These are phyloP conservation scores for Cryphonectria parasitica DNA, from an alignment of 2,329 filamentous ascomycete species.

Conservation along the genomic window DNA sequence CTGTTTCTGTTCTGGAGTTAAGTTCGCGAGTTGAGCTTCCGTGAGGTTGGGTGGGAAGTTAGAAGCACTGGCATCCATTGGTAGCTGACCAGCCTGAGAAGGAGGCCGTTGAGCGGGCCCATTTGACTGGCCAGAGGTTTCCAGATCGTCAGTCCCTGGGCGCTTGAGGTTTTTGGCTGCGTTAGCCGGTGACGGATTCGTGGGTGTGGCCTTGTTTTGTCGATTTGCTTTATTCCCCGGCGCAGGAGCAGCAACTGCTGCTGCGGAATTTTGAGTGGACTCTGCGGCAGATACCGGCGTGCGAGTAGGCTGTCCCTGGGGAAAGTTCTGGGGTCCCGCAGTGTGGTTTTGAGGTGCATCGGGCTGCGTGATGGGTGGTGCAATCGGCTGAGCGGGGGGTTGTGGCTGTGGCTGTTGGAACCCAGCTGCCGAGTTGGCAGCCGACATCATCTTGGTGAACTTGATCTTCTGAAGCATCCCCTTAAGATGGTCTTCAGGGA, in stretches of 20 bases:
- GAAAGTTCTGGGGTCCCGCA: constrained; percentile 28
- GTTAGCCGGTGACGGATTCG: constrained; percentile 44
- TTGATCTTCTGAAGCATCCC: constrained; percentile 31
- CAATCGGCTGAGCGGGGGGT: constrained; percentile 19
- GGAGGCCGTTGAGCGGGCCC: constrained; percentile 37
- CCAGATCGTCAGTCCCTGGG: constrained; percentile 52
- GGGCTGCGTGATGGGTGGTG: constrained; percentile 18
- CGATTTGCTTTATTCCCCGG: constrained; percentile 31
- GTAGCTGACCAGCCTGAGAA: constrained; percentile 26
- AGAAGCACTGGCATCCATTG: constrained; percentile 9
- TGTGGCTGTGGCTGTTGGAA: constrained; percentile 13
- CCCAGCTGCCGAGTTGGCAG: constrained; percentile 27
- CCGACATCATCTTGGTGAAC: constrained; percentile 21
- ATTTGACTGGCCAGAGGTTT: constrained; percentile 35
- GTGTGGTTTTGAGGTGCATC: constrained; percentile 7
- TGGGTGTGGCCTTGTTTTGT: constrained; percentile 41
- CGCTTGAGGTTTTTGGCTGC: constrained; percentile 55
- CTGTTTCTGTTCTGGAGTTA: constrained; percentile 50
- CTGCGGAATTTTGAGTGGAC: constrained; percentile 32
- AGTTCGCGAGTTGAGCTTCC: constrained; percentile 44
- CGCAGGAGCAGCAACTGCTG: constrained; percentile 22
- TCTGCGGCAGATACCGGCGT: constrained; percentile 33
- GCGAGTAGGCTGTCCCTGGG: constrained; percentile 34
- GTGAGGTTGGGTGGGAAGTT: constrained; percentile 36
- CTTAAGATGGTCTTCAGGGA: constrained; percentile 34